A percentile compares a stretch with the other conserved stretches of the same genome.
phyloP scores from a whole-genome alignment of 163 green algal species.

The Scenedesmus sp. region DNA sequence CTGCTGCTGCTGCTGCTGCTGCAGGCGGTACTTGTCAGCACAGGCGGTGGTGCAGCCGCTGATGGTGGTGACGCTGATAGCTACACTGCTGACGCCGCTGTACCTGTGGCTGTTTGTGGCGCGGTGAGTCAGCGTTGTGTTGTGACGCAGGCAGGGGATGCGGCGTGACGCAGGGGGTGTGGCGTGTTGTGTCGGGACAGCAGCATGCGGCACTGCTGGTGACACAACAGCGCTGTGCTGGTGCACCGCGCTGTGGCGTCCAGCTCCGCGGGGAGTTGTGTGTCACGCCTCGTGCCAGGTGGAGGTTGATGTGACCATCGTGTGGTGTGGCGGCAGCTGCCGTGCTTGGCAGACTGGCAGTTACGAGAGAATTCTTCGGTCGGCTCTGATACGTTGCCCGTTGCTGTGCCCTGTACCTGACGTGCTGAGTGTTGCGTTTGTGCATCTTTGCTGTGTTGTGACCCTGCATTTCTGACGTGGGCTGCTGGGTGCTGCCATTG shows the following conservation, averaged over 20 bases:
- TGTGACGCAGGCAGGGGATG: not conserved
- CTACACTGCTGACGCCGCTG: slow-evolving; percentile 69
- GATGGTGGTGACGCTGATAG: slow-evolving; percentile 73
- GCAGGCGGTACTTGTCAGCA: not conserved
- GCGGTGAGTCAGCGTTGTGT: slow-evolving; percentile 34
- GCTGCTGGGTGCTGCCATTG: slow-evolving; percentile 64
- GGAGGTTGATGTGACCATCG: not conserved
- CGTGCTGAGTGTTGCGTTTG: not conserved
- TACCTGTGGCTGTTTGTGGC: slow-evolving; percentile 76
- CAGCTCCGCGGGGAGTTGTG: too few relatives aligned
- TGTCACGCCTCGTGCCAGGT: too few relatives aligned
- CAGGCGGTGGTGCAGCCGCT: slow-evolving; percentile 69
- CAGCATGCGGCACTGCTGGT: too few relatives aligned
- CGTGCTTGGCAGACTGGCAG: too few relatives aligned
- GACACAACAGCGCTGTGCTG: too few relatives aligned
- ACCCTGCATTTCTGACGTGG: slow-evolving; percentile 44
- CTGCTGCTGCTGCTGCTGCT: slow-evolving; percentile 15
- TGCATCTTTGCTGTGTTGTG: not conserved
- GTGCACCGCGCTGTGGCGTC: too few relatives aligned
- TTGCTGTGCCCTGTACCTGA: too few relatives aligned
- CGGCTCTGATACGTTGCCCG: too few relatives aligned
- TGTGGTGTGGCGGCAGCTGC: too few relatives aligned
- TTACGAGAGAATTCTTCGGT: too few relatives aligned
- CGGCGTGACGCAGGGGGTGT: not conserved
- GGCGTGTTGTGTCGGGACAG: too few relatives aligned